These are phyloP conservation scores for Saccharum officinarum DNA, from an alignment of 176 grass and related monocot genomes.

Conservation along the genomic window DNA sequence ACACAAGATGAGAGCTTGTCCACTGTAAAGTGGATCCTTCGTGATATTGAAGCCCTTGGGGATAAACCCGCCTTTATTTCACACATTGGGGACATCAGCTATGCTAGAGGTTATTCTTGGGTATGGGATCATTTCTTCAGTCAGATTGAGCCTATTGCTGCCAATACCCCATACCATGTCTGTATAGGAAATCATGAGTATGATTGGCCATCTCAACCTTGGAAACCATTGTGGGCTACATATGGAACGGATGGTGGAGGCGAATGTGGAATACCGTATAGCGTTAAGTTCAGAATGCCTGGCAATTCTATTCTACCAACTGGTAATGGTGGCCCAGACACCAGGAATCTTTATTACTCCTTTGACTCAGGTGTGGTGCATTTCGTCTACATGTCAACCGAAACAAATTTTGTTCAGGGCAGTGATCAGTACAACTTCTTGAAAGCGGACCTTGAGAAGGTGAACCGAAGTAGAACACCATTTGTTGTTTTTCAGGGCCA, in stretches of 20 bases:
- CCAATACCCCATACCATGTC: constrained; percentile 84
- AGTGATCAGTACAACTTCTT: constrained; percentile 86
- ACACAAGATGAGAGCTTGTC: constrained; percentile 80
- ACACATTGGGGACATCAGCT: constrained; percentile 96
- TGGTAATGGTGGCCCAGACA: constrained; percentile 71
- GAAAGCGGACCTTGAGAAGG: constrained; percentile 76
- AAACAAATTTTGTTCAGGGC: constrained; percentile 77
- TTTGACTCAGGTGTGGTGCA: constrained; percentile 86
- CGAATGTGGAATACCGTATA: constrained; percentile 95
- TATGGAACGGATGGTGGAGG: constrained; percentile 88
- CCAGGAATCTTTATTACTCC: constrained; percentile 87
- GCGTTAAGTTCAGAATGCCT: constrained; percentile 94
- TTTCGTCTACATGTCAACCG: constrained; percentile 92
- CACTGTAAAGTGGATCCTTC: constrained; percentile 87
- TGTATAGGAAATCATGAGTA: constrained; percentile 99
- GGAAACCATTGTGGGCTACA: constrained; percentile 76
- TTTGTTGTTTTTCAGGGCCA: constrained; percentile 94
- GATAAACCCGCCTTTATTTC: constrained; percentile 87
- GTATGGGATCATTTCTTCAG: constrained; percentile 97
- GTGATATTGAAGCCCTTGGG: constrained; percentile 76
- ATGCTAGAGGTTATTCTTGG: constrained; percentile 87
- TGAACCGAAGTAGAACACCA: constrained; percentile 82
- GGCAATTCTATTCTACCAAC: constrained; percentile 78
- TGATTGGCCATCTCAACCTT: constrained; percentile 93
- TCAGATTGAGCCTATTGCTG: constrained; percentile 85